Conservation (phyloP, 306 rosid species). For the Quercus cerris region DNA sequence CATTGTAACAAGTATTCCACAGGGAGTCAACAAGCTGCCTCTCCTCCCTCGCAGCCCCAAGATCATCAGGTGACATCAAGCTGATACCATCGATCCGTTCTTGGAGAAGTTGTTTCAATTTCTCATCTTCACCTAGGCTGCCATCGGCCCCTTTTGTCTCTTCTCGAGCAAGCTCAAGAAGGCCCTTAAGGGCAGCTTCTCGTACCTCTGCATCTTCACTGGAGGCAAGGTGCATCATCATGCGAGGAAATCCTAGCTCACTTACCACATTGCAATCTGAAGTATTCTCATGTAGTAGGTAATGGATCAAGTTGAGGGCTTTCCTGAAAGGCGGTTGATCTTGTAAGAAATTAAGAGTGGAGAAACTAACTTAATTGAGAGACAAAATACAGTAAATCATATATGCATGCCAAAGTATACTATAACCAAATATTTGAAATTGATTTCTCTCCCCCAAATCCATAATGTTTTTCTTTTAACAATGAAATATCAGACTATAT, state of each 20-base stretch:
- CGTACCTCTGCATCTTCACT: conserved; percentile 74
- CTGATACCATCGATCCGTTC: conserved; percentile 61
- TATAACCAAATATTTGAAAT: neutral
- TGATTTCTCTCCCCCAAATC: neutral
- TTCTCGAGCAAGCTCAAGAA: conserved; percentile 55
- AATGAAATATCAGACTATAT: neutral
- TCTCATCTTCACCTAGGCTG: conserved; percentile 43
- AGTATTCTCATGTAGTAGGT: conserved; percentile 62
- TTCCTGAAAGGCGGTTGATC: conserved; percentile 53
- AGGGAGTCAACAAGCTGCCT: conserved; percentile 76
- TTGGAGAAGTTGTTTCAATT: conserved; percentile 71
- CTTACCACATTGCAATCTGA: conserved; percentile 57
- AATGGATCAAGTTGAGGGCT: conserved; percentile 85
- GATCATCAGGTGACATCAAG: conserved; percentile 73
- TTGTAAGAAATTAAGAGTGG: neutral
- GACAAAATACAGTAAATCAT: neutral
- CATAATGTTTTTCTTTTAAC: no score
- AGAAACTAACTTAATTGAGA: neutral
- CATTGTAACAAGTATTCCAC: conserved; percentile 64
- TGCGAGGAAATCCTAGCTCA: conserved; percentile 73
- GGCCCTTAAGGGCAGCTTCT: conserved; percentile 82
- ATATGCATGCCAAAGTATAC: neutral
- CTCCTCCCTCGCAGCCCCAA: conserved; percentile 73
- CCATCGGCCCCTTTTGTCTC: conserved; percentile 23
- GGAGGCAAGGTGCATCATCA: conserved; percentile 67